phyloP scores from a whole-genome alignment of 1,139 yeast genomes.

The Geotrichum carabidarum region DNA sequence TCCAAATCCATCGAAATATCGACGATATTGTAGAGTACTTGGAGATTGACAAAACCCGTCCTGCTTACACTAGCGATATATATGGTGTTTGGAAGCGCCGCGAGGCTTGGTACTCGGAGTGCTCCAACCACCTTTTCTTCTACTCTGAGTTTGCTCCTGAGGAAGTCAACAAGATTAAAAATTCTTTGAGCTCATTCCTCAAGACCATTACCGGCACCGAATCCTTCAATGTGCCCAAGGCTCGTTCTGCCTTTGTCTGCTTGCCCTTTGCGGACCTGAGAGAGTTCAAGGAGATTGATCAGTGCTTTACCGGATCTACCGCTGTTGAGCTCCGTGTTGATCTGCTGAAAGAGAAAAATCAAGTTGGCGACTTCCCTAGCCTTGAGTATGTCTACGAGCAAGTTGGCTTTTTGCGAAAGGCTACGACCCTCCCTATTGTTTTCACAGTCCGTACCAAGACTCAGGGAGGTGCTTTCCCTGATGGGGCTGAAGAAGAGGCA shows the following conservation, averaged over 20 bases:
- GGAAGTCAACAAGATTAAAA: conserved; percentile 56
- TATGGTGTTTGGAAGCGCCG: conserved; percentile 79
- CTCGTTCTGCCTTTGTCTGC: conserved; percentile 66
- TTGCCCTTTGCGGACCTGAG: conserved; percentile 52
- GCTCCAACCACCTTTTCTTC: conserved; percentile 73
- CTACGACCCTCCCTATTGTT: conserved; percentile 67
- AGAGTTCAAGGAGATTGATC: conserved; percentile 49
- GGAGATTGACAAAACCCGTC: conserved; percentile 73
- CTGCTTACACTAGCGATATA: conserved; percentile 75
- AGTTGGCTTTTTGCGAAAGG: conserved; percentile 60
- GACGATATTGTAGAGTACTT: conserved; percentile 74
- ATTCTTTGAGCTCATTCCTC: conserved; percentile 56
- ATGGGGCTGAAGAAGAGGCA: conserved; percentile 46
- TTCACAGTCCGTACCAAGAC: conserved; percentile 71
- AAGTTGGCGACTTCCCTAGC: conserved; percentile 33
- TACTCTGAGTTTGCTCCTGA: conserved; percentile 55
- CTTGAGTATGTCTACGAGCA: conserved; percentile 63
- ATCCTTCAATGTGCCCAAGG: conserved; percentile 43
- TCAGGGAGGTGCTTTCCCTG: conserved; percentile 81
- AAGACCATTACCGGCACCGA: conserved; percentile 60
- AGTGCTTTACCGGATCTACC: conserved; percentile 51
- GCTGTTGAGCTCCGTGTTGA: conserved; percentile 86
- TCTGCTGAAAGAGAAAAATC: conserved; percentile 49
- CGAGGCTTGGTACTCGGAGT: conserved; percentile 71
- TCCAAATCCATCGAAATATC: conserved; percentile 85